Percentiles rank a stretch among this genome's conserved stretches.
Evolutionary conservation across 768 basidiomycete genomes (phyloP).

Genomic region (Trametes elegans): DNA sequence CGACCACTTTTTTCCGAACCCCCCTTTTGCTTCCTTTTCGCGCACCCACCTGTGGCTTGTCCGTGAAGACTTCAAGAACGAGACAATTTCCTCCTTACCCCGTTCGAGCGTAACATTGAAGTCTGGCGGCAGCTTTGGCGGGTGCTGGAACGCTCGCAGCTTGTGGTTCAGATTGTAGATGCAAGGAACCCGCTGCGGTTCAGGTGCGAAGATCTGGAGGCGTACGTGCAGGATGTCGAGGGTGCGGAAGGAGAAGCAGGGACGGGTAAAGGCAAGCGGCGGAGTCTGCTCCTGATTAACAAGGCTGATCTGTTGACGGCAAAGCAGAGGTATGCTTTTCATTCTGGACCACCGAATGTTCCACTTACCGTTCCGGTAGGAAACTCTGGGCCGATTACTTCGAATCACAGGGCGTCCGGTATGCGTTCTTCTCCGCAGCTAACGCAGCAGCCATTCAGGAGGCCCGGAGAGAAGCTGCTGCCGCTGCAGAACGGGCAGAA

Average conservation of each 20-base stretch:
- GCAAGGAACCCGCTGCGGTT: conserved; percentile 92
- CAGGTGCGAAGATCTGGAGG: conserved; percentile 88
- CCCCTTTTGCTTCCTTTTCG: not conserved
- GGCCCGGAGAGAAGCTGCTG: conserved; percentile 52
- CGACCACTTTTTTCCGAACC: not conserved
- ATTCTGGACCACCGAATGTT: too few species aligned
- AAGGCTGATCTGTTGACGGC: conserved; percentile 91
- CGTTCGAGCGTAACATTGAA: conserved; percentile 96
- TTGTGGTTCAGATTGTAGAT: conserved; percentile 95
- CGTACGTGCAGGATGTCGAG: conserved; percentile 82
- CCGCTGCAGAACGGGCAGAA: conserved; percentile 28
- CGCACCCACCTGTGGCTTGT: too few species aligned
- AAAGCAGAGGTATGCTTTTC: conserved; percentile 83
- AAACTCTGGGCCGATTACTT: conserved; percentile 91
- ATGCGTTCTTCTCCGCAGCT: conserved; percentile 92
- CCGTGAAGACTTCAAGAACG: conserved; percentile 87
- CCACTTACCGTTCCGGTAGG: conserved; percentile 40
- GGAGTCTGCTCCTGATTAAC: conserved; percentile 85
- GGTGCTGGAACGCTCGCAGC: conserved; percentile 91
- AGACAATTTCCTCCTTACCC: conserved; percentile 86
- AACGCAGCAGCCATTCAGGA: conserved; percentile 85
- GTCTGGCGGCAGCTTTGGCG: conserved; percentile 99
- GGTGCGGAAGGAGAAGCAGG: conserved; percentile 79
- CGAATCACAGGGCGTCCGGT: conserved; percentile 67
- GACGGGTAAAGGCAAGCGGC: conserved; percentile 69